A percentile compares a stretch with the other conserved stretches of the same genome.
These are phyloP conservation scores for Eutypa lata DNA, from an alignment of 2,329 filamentous ascomycete genomes.

Conservation along the genomic window DNA sequence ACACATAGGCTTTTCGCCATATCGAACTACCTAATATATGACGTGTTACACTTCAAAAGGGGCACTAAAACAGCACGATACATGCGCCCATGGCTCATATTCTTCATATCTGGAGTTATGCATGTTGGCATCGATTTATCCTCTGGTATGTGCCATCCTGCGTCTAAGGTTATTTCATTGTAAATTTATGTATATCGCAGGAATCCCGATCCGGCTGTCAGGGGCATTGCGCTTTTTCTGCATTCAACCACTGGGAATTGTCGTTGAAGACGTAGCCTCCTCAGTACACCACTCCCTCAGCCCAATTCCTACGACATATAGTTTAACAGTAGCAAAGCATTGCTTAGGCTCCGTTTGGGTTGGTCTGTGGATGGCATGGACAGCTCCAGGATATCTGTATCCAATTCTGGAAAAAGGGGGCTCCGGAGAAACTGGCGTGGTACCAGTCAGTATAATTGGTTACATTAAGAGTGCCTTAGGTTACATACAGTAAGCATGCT, in stretches of 20 bases:
- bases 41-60: constrained; percentile 3
- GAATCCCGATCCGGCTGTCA: background rate
- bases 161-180: no score
- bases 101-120: constrained; percentile 6
- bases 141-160: constrained; percentile 5
- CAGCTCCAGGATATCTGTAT: constrained; percentile 10
- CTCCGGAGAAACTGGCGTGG: constrained; percentile 2
- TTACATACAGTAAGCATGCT: no score
- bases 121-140: constrained; percentile 10
- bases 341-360: constrained; percentile 9
- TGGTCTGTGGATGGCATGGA: constrained; percentile 12
- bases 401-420: constrained; percentile 8
- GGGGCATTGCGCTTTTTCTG: constrained; percentile 6
- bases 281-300: background rate
- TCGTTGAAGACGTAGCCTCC: constrained; percentile 5
- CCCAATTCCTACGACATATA: background rate
- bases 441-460: constrained; percentile 7
- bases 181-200: no score
- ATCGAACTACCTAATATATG: constrained; percentile 5
- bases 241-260: constrained; percentile 7
- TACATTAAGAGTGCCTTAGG: no score
- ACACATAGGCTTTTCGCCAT: constrained; percentile 6
- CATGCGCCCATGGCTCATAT: constrained; percentile 6
- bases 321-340: background rate
- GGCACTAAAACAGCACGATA: constrained; percentile 1